Base-by-base conservation (phyloP, 164 flowering plant species). In the Magnolia officinalis region DNA sequence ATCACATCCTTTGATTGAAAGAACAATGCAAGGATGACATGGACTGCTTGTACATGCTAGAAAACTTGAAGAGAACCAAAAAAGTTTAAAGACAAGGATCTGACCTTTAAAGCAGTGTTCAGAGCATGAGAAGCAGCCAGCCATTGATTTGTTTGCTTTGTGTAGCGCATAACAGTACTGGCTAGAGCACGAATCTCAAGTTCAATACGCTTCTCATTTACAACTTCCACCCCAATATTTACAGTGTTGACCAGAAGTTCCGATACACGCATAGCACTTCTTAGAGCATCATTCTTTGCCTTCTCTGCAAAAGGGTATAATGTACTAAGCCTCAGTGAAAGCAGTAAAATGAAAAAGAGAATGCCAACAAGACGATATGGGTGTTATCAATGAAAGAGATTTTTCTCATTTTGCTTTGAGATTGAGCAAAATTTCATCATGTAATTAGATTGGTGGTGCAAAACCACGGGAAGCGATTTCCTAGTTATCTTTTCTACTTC, bases 101-200 rank as follows among this genome's bases (percentile, higher is more conserved):
- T 29, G 24, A 92, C 98, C 97, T 94, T 94, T 21, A 92, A 65
- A 11, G 92, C 91, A 52, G 91, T 79, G 83, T 92, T 92, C 23
- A 91, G 50, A 0, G 97, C 71, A 70, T 81, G 92, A 79, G 98
- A 80, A 23, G 95, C 89, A 8, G 91, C 83, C n/a, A 92, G 91
- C 97, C 98, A 94, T 55, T 90, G 93, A 84, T 92, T 87, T 45
- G 93, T 91, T 79, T 89, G 96, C 86, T 84, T 94, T 14, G 80
- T 58, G 75, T 87, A 94, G 0, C 86, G 83, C 10, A 76, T 11
- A 45, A 88, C 65, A 0, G 90, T 86, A 4, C 86, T 75, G 0
- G 87, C 72, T 19, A 92, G 61, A 0, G 95, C 81, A 61, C 94
- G 85, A 64, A 87, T 91, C 80, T 94, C 96, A 21, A 83, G 76